Evolutionary conservation across 2,329 filamentous ascomycete genomes (phyloP), one percentile per base, ranked within the genome.

Genomic region (Thielaviopsis musarum): DNA sequence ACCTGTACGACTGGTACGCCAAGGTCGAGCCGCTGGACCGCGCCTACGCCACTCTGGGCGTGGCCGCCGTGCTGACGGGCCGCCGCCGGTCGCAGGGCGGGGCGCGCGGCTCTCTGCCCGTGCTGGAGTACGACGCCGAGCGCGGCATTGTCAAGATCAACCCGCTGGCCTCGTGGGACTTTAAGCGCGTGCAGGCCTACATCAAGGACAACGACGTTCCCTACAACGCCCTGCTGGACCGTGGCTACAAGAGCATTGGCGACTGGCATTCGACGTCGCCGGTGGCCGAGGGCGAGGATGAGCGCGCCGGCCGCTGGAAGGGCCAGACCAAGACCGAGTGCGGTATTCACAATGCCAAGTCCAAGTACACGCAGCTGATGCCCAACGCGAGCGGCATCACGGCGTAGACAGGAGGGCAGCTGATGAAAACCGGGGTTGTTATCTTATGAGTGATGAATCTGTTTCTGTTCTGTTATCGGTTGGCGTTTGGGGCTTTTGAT

Each of bases 211-310:
- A 96, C 76, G 74, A 89, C 62, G 90, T 98, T 3, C 93, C 93
- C 0, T 97, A 95, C 78, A 98, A 98, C 70, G 83, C 80, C 63
- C 81, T 98, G 30, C 80, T 98, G 54, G 88, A 96, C 73, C 79
- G 77, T 62, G 93, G 93, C n/a, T 98, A 98, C 80, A 96, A 97
- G 80, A 95, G 89, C 64, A 80, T 98, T 63, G 93, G 93, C 63
- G 93, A 98, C 77, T 97, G 91, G 88, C 93, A 98, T 78, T 95
- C 90, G 56, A 98, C 93, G 3, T 85, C 83, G 66, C 91, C 93
- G 13, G 90, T 97, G 62, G 83, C 79, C 64, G 89, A 91, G 61
- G 88, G 88, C 64, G 93, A 98, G 74, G 93, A 97, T 67, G 93
- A 98, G 81, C 85, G 93, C 57, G 87, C 93, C 9, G 93, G 93